A percentile compares a stretch with the other conserved stretches of the same genome.
Conservation (phyloP, 2,329 filamentous ascomycete species). For the Thermochaetoides dissita region DNA sequence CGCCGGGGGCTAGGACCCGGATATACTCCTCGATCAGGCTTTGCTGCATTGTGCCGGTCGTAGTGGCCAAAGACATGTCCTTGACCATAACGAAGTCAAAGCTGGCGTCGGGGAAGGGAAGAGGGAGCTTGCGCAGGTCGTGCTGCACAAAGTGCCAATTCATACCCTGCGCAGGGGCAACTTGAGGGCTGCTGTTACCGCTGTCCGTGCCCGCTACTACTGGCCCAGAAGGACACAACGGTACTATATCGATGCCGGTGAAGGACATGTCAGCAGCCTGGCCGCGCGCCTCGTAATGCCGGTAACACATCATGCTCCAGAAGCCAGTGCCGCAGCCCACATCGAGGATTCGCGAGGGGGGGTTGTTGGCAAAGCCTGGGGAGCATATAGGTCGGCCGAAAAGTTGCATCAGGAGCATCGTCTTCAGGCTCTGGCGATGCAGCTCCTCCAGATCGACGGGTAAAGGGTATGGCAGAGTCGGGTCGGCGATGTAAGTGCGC, state of each 20-base stretch:
- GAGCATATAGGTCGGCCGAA: conserved; percentile 71
- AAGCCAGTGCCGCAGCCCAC: conserved; percentile 77
- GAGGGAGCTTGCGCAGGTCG: conserved; percentile 60
- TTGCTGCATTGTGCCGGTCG: conserved; percentile 41
- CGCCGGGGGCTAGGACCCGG: conserved; percentile 63
- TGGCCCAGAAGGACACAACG: conserved; percentile 23
- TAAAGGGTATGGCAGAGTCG: conserved; percentile 61
- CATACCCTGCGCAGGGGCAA: conserved; percentile 50
- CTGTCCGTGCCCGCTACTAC: conserved; percentile 2
- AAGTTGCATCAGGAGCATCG: conserved; percentile 65
- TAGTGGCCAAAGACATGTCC: conserved; percentile 56
- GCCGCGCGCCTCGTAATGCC: conserved; percentile 58
- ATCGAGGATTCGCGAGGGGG: conserved; percentile 68
- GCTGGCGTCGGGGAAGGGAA: conserved; percentile 65
- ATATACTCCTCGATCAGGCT: conserved; percentile 55
- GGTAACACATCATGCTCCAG: conserved; percentile 81
- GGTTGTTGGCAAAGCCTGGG: conserved; percentile 47
- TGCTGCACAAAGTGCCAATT: conserved; percentile 83
- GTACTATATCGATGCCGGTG: conserved; percentile 69
- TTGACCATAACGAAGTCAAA: conserved; percentile 87
- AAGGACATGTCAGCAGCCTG: conserved; percentile 54
- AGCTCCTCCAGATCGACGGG: conserved; percentile 79
- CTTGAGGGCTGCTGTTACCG: conserved; percentile 6
- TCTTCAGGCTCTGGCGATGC: conserved; percentile 74
- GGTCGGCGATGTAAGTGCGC: conserved; percentile 68